Conservation (phyloP, 805 yeast species). For the Blastobotrys muscicola region DNA sequence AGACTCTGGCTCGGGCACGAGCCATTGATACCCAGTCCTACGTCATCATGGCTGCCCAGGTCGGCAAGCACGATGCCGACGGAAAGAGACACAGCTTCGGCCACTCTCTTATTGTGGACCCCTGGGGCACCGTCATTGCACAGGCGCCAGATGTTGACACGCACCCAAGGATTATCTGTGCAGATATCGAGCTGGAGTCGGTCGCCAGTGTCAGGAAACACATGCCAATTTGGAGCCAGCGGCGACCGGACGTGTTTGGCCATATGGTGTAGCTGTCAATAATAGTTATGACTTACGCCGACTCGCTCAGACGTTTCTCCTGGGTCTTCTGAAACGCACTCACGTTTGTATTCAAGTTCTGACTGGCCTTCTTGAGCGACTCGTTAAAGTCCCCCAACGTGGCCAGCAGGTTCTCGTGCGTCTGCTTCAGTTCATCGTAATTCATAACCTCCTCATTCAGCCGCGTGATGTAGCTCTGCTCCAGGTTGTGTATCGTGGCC, state of each 20-base stretch:
- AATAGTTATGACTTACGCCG: too few species aligned
- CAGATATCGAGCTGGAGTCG: conserved; percentile 52
- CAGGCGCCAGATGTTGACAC: conserved; percentile 40
- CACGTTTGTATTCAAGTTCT: conserved; percentile 2
- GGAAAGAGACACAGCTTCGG: conserved; percentile 71
- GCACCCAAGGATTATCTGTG: conserved; percentile 41
- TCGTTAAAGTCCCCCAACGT: conserved; percentile 3
- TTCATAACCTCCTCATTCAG: conserved; percentile 11
- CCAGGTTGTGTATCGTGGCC: conserved; percentile 4
- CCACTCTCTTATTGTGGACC: conserved; percentile 77
- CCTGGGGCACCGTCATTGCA: conserved; percentile 77
- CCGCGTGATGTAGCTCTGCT: conserved; percentile 11
- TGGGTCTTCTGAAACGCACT: neutral
- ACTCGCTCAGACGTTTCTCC: neutral
- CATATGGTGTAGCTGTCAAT: neutral
- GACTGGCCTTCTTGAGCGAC: conserved; percentile 3
- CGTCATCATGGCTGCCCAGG: conserved; percentile 84
- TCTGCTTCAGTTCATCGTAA: neutral
- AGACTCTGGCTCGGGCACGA: conserved; percentile 63
- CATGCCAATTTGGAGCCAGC: conserved; percentile 73
- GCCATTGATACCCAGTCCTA: conserved; percentile 85
- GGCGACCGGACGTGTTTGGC: conserved; percentile 54
- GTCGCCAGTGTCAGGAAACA: conserved; percentile 45
- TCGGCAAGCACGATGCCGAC: conserved; percentile 59
- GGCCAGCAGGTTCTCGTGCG: conserved; percentile 6